Evolutionary conservation across 2,329 filamentous ascomycete species (phyloP).

Genomic region (Ophiocordyceps australis): DNA sequence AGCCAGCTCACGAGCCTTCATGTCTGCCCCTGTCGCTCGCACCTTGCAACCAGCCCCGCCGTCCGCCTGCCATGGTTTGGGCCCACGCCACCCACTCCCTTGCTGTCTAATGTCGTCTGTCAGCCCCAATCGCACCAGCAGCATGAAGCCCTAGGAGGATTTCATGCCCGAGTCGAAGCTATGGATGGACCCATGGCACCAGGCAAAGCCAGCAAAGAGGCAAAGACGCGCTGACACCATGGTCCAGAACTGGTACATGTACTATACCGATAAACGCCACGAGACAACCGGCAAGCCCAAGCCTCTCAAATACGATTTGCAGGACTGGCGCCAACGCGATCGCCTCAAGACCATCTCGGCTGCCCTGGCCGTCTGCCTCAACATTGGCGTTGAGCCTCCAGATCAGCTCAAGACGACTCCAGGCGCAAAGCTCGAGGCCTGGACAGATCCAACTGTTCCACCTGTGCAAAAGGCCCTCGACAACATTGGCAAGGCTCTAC

Average conservation of each 20-base stretch:
- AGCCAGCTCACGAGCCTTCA: no score
- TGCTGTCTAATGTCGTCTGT: neutral
- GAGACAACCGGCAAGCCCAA: conserved; percentile 85
- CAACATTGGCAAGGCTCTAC: conserved; percentile 89
- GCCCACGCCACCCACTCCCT: neutral
- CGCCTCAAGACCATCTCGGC: conserved; percentile 92
- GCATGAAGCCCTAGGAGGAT: conserved; percentile 1
- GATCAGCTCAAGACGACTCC: conserved; percentile 93
- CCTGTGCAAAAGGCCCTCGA: conserved; percentile 75
- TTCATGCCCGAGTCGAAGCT: conserved; percentile 1
- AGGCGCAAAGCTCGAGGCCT: conserved; percentile 85
- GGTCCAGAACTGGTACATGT: conserved; percentile 91
- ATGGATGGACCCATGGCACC: neutral
- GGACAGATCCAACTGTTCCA: conserved; percentile 77
- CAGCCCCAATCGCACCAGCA: neutral
- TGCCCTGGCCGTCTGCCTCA: conserved; percentile 82
- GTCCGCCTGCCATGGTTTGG: no score
- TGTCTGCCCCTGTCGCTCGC: no score
- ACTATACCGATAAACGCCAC: conserved; percentile 95
- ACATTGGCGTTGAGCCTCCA: conserved; percentile 92
- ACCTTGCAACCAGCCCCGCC: no score
- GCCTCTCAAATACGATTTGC: conserved; percentile 43
- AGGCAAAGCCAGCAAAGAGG: no score
- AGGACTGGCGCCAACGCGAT: conserved; percentile 97
- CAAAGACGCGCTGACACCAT: conserved; percentile 1